Base-by-base conservation (phyloP, 441 rosid genomes). In the Sinapis alba region DNA sequence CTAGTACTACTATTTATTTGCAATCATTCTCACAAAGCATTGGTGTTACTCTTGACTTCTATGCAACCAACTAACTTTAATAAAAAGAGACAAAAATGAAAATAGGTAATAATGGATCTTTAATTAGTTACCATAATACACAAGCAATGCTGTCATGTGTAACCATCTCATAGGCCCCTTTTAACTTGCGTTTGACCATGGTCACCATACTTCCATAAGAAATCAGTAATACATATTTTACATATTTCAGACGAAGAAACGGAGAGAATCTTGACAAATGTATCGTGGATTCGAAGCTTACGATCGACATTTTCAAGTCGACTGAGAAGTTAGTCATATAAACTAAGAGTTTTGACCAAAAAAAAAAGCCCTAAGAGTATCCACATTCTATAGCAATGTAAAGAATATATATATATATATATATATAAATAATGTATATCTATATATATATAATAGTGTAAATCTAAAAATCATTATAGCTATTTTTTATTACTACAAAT, bases 21-120 rank as follows among this genome's bases (percentile, higher is more conserved):
- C 50, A 30, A 58, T 74, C 78, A 65, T 66, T 58, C 27, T 66
- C 38, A 28, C 26, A 11, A 65, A 11, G 34, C 36, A 57, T 7
- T 65, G 34, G 71, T 57, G 71, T 27, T 24, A 73, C 58, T 64
- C 65, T 41, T 70, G 58, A 64, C 45, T 26, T 73, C 30, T 24
- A 41, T 73, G 63, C 32, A 56, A 26, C 41, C 57, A 72, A 53
- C 43, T 34, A 51, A 50, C 26, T 50, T 51, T 53, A 21, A 50
- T 1, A 15, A 63, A 47, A 56, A 34, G 38, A 62, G 76, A 7
- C 36, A 16, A 12, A 6, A 24, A n/a, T 10, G 8, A 41, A 41
- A 41, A 26, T 58, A 62, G 18, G 36, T 32, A 34, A 32, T 30
- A 47, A 28, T 71, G 60, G 32, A 54, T 72, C 36, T 53, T 28